phyloP scores from a whole-genome alignment of 371 early-diverging fungal species.

The Apophysomyces trapeziformis region DNA sequence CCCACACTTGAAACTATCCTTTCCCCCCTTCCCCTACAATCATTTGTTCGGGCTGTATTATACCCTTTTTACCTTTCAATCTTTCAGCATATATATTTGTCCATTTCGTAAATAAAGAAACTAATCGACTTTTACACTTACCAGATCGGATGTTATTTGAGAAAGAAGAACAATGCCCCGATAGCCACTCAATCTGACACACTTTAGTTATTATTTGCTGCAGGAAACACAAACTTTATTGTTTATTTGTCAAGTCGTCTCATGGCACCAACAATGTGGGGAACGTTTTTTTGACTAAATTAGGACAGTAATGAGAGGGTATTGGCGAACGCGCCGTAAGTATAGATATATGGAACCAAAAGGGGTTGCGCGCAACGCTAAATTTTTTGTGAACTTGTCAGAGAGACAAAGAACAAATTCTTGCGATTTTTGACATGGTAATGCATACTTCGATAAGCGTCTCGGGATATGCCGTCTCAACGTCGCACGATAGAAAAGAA shows the following conservation, averaged over 20 bases:
- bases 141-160: not conserved
- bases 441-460: not conserved
- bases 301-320: not conserved
- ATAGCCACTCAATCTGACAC: not conserved
- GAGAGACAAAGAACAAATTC: not conserved
- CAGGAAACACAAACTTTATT: not conserved
- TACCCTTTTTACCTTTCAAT: not conserved
- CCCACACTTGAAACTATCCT: not conserved
- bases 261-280: constrained; percentile 7
- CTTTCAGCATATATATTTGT: constrained; percentile 1
- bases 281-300: not conserved
- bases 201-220: not conserved
- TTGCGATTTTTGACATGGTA: not conserved
- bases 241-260: not conserved
- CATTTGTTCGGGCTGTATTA: not conserved
- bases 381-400: not conserved
- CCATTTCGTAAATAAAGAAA: constrained; percentile 8
- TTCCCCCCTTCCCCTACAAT: not conserved
- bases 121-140: not conserved
- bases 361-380: too few relatives aligned
- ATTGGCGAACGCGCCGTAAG: too few relatives aligned
- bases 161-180: not conserved
- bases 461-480: constrained; percentile 1
- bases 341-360: too few relatives aligned
- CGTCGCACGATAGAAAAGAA: not conserved